Base-by-base conservation (phyloP, 2,329 filamentous ascomycete genomes). In the Pseudopyrenochaeta lycopersici region DNA sequence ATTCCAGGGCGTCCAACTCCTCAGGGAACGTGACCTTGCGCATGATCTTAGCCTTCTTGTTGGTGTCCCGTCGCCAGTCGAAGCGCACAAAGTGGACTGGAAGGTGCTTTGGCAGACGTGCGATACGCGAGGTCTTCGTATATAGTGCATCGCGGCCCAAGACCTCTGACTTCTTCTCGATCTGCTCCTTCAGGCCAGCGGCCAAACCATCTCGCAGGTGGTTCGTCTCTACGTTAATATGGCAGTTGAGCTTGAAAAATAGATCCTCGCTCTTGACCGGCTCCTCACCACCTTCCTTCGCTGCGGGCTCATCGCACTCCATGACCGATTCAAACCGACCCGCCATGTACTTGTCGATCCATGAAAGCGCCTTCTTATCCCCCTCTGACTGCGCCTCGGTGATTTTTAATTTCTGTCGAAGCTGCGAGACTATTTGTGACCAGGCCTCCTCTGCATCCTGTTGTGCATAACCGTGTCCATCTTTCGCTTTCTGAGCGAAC, bases 41-140 rank as follows among this genome's bases (percentile, higher is more conserved):
- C 91, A 99, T 94, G 67, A 99, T 99, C 84, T 99, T 99, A 63
- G 94, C 93, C 83, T 99, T 99, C 82, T 98, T 98, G 77, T 96
- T 90, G 3, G 91, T 92, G 64, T 96, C 92, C 41, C 90, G 88
- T 73, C 96, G 94, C 95, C 95, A 99, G 81, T 94, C 97, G 80
- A 99, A 99, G 61, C 95, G 91, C 51, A 99, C 91, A 75, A 99
- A 97, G 77, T 99, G 95, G 3, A 99, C 91, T 0, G 95, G 95
- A 39, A 99, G 84, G 74, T 99, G 97, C 76, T 97, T 96, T 15
- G 95, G 95, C 43, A 97, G 82, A 17, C 94, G 89, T 10, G 93
- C 87, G 66, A 99, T 96, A 71, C 89, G 87, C n/a, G 92, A 95
- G 3, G 85, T 90, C 78, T 97, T 97, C 44, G 92, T 97, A 77